These are phyloP conservation scores for Abelmoschus esculentus DNA, from an alignment of 345 rosid species.

Conservation along the genomic window DNA sequence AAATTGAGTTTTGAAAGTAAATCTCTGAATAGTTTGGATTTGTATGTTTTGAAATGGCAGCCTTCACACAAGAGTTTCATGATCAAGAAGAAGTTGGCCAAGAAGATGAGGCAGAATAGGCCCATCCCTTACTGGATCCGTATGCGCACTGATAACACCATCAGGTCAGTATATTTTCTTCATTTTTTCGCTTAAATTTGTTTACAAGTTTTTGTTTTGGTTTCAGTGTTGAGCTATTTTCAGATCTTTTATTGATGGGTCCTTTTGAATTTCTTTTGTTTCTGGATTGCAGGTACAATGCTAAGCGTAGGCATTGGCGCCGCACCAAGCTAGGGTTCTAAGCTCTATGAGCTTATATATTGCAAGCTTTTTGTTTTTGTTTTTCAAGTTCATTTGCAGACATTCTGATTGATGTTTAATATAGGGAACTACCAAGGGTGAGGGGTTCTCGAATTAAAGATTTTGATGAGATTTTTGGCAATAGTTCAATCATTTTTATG, in stretches of 20 bases:
- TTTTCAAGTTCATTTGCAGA: background rate
- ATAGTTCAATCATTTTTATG: background rate
- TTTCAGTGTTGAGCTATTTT: background rate
- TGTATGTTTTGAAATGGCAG: constrained; percentile 25
- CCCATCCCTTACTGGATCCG: constrained; percentile 74
- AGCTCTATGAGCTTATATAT: constrained; percentile 1
- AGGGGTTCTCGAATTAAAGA: background rate
- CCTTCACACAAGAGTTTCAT: constrained; percentile 90
- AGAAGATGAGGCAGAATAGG: constrained; percentile 79
- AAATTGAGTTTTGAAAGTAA: background rate
- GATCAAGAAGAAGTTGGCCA: constrained; percentile 66
- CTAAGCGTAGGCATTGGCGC: constrained; percentile 68
- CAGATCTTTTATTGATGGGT: background rate
- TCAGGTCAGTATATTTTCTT: constrained; percentile 28
- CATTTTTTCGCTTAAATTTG: background rate
- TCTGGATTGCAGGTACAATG: constrained; percentile 38
- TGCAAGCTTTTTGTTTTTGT: background rate
- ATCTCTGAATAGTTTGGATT: background rate
- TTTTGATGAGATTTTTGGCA: background rate
- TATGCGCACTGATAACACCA: constrained; percentile 58
- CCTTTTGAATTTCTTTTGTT: background rate
- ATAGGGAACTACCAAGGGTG: background rate
- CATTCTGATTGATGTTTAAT: background rate
- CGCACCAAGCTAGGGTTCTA: constrained; percentile 63
- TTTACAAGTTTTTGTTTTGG: background rate